Evolutionary conservation across 306 rosid species (phyloP).

Genomic region (Fagus sylvatica): DNA sequence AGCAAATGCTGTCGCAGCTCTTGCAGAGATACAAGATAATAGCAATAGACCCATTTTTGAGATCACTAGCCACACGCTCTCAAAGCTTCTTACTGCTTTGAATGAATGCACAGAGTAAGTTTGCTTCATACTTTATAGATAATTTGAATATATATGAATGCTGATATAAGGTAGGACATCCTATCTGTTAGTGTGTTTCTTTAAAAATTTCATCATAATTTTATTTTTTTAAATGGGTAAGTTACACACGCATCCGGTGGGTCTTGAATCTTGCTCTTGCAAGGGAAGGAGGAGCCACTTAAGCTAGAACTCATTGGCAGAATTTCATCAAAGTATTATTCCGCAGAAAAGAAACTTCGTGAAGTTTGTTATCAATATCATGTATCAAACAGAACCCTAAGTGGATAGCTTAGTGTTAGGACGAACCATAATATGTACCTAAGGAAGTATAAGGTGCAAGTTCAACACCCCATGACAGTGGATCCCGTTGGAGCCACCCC

Average conservation of each 20-base stretch:
- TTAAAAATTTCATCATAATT: not conserved
- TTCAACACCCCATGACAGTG: too few species aligned
- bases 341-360: not conserved
- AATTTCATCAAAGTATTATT: not conserved
- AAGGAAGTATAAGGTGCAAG: too few species aligned
- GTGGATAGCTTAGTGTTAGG: too few species aligned
- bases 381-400: not conserved
- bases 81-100: conserved; percentile 98
- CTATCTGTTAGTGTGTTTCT: not conserved
- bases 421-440: too few species aligned
- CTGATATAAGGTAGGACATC: not conserved
- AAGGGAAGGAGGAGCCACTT: too few species aligned
- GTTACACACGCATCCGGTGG: too few species aligned
- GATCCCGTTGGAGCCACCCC: too few species aligned
- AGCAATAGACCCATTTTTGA: conserved; percentile 88
- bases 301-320: too few species aligned
- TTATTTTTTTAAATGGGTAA: not conserved
- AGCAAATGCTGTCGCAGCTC: conserved; percentile 98
- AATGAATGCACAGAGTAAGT: conserved; percentile 99
- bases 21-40: conserved; percentile 94
- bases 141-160: conserved; percentile 3
- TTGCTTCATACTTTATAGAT: conserved; percentile 18
- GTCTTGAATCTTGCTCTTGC: too few species aligned
- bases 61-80: conserved; percentile 77
- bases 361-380: not conserved